Conservation (phyloP, 306 rosid genomes). For the Mimosa pudica region DNA sequence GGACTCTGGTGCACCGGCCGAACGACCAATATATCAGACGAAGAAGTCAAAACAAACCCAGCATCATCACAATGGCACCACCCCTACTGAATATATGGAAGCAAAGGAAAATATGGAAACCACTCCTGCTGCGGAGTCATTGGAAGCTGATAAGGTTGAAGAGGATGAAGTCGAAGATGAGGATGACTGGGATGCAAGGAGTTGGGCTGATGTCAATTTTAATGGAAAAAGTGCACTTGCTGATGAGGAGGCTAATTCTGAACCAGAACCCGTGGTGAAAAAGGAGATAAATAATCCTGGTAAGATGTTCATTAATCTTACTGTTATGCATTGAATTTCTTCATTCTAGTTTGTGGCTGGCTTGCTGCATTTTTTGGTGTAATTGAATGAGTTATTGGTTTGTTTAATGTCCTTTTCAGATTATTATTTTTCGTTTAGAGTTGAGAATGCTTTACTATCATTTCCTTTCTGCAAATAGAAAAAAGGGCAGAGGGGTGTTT, state of each 20-base stretch:
- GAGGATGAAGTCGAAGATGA: conserved; percentile 62
- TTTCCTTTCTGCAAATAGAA: too few species aligned
- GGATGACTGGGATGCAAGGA: conserved; percentile 92
- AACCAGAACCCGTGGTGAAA: conserved; percentile 52
- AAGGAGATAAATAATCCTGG: conserved; percentile 57
- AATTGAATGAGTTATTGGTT: too few species aligned
- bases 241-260: conserved; percentile 86
- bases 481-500: too few species aligned
- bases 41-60: conserved; percentile 64
- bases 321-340: neutral
- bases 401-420: too few species aligned
- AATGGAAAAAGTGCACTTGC: conserved; percentile 69
- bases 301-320: conserved; percentile 37
- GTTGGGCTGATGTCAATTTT: conserved; percentile 90
- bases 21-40: conserved; percentile 77
- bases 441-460: too few species aligned
- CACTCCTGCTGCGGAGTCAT: conserved; percentile 37
- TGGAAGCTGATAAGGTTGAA: conserved; percentile 67
- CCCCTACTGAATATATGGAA: conserved; percentile 33
- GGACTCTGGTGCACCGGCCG: conserved; percentile 61
- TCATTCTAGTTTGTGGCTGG: neutral
- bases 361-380: neutral
- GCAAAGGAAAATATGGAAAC: conserved; percentile 52
- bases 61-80: conserved; percentile 61
- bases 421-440: too few species aligned